phyloP scores from a whole-genome alignment of 2,329 filamentous ascomycete genomes.

The Nigrospora sphaerica region DNA sequence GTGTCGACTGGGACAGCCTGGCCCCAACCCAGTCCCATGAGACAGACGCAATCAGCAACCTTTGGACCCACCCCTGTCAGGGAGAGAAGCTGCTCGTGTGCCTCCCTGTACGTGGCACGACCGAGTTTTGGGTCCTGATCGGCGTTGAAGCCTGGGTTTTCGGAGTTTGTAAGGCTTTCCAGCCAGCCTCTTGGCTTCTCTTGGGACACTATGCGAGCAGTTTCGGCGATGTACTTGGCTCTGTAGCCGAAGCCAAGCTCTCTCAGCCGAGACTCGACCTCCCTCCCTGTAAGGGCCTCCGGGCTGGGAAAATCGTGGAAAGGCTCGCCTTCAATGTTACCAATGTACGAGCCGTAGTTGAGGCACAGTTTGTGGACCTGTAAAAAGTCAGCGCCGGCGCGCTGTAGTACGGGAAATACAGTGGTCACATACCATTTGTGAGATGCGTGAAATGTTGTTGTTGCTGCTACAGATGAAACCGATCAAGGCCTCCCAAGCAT shows the following conservation, averaged over 20 bases:
- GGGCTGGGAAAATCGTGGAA: conserved; percentile 87
- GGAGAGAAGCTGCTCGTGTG: conserved; percentile 71
- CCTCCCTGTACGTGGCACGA: conserved; percentile 62
- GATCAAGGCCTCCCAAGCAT: conserved; percentile 90
- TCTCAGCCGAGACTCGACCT: conserved; percentile 75
- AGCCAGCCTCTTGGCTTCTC: conserved; percentile 70
- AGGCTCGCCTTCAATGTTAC: conserved; percentile 57
- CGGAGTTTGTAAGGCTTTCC: conserved; percentile 68
- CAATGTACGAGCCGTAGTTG: conserved; percentile 75
- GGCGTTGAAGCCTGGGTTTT: conserved; percentile 52
- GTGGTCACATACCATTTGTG: conserved; percentile 66
- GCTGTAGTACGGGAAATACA: neutral
- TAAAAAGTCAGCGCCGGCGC: conserved; percentile 3
- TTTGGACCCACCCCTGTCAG: conserved; percentile 92
- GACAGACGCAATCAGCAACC: conserved; percentile 90
- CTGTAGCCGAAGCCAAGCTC: conserved; percentile 89
- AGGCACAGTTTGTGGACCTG: conserved; percentile 79
- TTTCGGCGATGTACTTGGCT: conserved; percentile 85
- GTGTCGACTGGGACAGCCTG: conserved; percentile 95
- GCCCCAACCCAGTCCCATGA: conserved; percentile 95
- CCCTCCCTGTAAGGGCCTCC: conserved; percentile 59
- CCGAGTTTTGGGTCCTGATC: conserved; percentile 39
- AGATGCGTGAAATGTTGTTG: conserved; percentile 94
- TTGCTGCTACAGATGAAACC: conserved; percentile 98
- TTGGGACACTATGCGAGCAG: conserved; percentile 65